phyloP scores from a whole-genome alignment of 768 basidiomycete genomes.

The Thelephora ganbajun region DNA sequence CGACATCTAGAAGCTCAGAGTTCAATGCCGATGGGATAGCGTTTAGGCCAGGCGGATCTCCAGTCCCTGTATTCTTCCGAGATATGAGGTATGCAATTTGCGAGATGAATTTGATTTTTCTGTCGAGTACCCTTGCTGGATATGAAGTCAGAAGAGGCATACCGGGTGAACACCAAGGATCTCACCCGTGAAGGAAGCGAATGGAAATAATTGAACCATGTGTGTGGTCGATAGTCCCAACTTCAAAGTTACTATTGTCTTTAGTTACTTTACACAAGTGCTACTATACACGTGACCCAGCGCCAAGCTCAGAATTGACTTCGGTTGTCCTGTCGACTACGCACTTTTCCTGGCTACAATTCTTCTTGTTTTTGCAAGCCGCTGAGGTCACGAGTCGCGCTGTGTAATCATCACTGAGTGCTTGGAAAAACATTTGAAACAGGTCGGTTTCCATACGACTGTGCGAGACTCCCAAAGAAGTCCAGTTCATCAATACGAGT shows the following conservation, averaged over 20 bases:
- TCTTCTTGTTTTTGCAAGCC: conserved; percentile 15
- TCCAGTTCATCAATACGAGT: conserved; percentile 60
- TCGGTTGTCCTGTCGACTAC: not conserved
- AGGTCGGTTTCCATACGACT: not conserved
- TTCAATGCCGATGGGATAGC: too few species aligned
- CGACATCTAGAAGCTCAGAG: too few species aligned
- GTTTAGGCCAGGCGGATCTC: not conserved
- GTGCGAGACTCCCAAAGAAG: conserved; percentile 31
- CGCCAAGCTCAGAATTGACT: not conserved
- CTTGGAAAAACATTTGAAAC: not conserved
- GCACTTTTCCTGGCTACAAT: not conserved
- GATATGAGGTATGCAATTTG: not conserved
- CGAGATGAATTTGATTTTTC: not conserved
- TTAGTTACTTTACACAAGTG: not conserved
- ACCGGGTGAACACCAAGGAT: not conserved
- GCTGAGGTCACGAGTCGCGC: conserved; percentile 14
- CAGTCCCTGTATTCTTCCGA: not conserved
- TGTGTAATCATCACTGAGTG: not conserved
- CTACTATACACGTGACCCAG: not conserved
- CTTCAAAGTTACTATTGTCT: not conserved
- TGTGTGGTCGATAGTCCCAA: not conserved
- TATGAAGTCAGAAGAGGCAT: not conserved
- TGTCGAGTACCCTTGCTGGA: not conserved
- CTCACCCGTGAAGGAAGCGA: not conserved
- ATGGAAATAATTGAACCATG: not conserved